Evolutionary conservation across 1,284 basidiomycete genomes (phyloP).

Genomic region (Porogramme epimiltina): DNA sequence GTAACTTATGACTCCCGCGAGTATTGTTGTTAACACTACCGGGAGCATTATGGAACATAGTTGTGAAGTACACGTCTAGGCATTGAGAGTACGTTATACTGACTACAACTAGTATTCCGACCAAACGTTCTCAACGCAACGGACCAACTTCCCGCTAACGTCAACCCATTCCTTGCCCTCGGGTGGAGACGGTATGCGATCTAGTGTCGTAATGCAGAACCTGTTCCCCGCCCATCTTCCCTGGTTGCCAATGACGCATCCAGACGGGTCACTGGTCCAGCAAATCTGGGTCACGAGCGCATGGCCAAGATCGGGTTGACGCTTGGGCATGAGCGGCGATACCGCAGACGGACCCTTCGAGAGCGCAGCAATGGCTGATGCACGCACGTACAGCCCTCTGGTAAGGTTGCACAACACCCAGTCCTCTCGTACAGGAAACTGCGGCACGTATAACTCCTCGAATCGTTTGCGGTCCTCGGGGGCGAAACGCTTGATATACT

Average conservation of each 20-base stretch:
- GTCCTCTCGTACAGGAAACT: not conserved
- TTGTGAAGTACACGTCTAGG: too few relatives aligned
- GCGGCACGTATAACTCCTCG: not conserved
- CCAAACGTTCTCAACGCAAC: too few relatives aligned
- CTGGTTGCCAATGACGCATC: not conserved
- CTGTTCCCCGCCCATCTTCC: too few relatives aligned
- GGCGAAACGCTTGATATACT: not conserved
- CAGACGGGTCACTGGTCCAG: not conserved
- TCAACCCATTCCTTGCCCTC: too few relatives aligned
- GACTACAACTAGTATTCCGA: too few relatives aligned
- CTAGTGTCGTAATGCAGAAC: too few relatives aligned
- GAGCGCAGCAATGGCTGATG: not conserved
- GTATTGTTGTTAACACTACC: too few relatives aligned
- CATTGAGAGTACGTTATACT: too few relatives aligned
- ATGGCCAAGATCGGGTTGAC: not conserved
- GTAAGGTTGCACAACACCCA: constrained; percentile 6
- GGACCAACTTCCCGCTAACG: too few relatives aligned
- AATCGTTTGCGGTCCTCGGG: not conserved
- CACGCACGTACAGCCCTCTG: not conserved
- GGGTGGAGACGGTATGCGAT: too few relatives aligned
- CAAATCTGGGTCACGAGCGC: not conserved
- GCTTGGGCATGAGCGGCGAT: not conserved
- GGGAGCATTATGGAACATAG: too few relatives aligned
- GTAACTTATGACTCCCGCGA: too few relatives aligned
- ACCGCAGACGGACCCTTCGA: not conserved